A percentile compares a stretch with the other conserved stretches of the same genome.
These are phyloP conservation scores for Monosporascus sp. DNA, from an alignment of 2,329 filamentous ascomycete genomes.

Conservation along the genomic window DNA sequence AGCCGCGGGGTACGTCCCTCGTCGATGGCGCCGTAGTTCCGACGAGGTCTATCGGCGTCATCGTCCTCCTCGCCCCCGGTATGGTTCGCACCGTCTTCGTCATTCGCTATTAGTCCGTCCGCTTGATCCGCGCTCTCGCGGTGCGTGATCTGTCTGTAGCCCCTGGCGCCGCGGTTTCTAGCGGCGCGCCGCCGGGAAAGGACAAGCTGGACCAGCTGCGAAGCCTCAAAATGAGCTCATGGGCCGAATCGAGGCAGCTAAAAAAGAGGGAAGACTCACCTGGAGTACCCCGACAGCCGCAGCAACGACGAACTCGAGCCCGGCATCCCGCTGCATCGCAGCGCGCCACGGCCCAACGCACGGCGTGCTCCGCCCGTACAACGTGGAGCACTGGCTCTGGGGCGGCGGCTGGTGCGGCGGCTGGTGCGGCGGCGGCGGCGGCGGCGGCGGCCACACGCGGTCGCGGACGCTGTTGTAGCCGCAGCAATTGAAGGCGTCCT, in stretches of 20 bases:
- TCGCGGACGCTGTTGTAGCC: slow-evolving; percentile 54
- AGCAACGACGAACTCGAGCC: slow-evolving; percentile 49
- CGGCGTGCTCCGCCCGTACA: slow-evolving; percentile 37
- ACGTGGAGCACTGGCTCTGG: slow-evolving; percentile 33
- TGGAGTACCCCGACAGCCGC: slow-evolving; percentile 50
- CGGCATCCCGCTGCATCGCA: slow-evolving; percentile 47
- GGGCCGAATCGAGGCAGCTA: slow-evolving; percentile 6
- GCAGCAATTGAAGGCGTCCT: slow-evolving; percentile 63
- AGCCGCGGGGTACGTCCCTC: slow-evolving; percentile 9
- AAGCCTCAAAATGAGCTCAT: slow-evolving; percentile 23
- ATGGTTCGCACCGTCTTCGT: slow-evolving; percentile 5
- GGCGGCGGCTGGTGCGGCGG: too few relatives aligned
- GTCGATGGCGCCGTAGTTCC: slow-evolving; percentile 5
- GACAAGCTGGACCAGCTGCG: slow-evolving; percentile 21
- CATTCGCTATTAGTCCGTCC: slow-evolving; percentile 14
- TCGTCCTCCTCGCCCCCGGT: slow-evolving; percentile 2
- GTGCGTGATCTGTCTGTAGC: slow-evolving; percentile 8
- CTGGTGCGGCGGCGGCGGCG: too few relatives aligned
- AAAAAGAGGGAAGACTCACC: slow-evolving; percentile 30
- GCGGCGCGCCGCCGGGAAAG: slow-evolving; percentile 11
- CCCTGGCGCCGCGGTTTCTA: not conserved
- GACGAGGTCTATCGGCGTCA: not conserved
- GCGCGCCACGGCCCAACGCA: slow-evolving; percentile 54
- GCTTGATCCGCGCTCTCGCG: slow-evolving; percentile 2
- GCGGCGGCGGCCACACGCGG: slow-evolving; percentile 48